Evolutionary conservation across 805 yeast species (phyloP), one percentile per base, ranked within the genome.

Genomic region (Myxozyma sirexii): DNA sequence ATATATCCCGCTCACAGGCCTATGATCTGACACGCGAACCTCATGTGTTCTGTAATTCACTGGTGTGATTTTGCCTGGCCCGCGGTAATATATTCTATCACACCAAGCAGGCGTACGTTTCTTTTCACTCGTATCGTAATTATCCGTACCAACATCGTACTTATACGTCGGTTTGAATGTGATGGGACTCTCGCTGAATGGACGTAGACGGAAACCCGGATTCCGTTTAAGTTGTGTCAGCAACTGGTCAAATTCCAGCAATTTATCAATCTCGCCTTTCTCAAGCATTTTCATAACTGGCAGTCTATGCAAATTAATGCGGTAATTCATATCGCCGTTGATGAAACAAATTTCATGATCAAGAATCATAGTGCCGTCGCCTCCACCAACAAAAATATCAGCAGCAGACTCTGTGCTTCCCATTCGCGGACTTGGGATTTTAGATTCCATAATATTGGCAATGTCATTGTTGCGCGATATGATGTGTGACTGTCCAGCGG

Each of bases 101-200:
- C 98, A 92, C 99, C 99, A 94, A 0, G 99, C 96, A 0, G 99
- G 99, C 12, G 89, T 85, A 63, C 99, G 82, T 73, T 85, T 86
- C 73, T 94, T 94, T 69, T 93, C 98, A 42, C 96, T 86, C 0
- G 96, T 82, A 72, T 94, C 99, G 71, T 92, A 94, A 1, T 70
- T 74, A 48, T 81, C 82, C 0, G 96, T 87, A 3, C 96, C 96
- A 50, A 89, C 87, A 71, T 94, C 96, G 72, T 87, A 94, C 71
- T 94, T 94, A 75, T 94, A 94, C 0, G 99, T 94, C 4, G 99
- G 99, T 6, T 87, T 81, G 69, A 94, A 93, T 19, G 75, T 77
- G 46, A 94, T 87, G 52, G 83, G 87, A 78, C 84, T 83, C 74
- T 94, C 99, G 63, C 84, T 82, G 72, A 86, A 94, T 65, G 83